phyloP scores from a whole-genome alignment of 495 filamentous ascomycete genomes.

The Aspergillus mulundensis region DNA sequence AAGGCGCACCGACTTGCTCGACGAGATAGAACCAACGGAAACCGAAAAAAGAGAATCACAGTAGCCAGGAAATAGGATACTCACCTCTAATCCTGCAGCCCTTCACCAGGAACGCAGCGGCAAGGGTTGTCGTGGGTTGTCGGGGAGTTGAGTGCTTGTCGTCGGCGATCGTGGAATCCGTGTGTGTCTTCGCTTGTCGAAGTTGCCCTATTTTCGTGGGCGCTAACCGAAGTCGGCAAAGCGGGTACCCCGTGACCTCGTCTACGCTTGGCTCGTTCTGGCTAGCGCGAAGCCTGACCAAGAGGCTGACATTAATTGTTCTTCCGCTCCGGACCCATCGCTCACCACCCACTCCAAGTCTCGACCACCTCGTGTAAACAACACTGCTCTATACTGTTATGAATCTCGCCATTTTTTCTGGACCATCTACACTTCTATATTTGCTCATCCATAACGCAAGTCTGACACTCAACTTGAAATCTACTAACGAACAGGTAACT shows the following conservation, averaged over 20 bases:
- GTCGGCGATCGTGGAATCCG: constrained; percentile 45
- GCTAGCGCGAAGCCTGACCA: not conserved
- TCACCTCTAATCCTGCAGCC: constrained; percentile 48
- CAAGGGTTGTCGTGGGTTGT: constrained; percentile 41
- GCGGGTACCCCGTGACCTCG: constrained; percentile 11
- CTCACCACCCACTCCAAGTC: not conserved
- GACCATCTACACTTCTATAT: too few species aligned
- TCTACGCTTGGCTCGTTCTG: constrained; percentile 12
- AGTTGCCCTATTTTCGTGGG: constrained; percentile 36
- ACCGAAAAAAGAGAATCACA: constrained; percentile 4
- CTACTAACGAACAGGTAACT: too few species aligned
- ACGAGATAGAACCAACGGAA: constrained; percentile 12
- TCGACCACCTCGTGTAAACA: not conserved
- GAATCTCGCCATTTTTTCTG: too few species aligned
- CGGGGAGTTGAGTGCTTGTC: constrained; percentile 39
- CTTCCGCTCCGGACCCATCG: not conserved
- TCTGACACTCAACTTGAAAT: too few species aligned
- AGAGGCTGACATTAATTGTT: not conserved
- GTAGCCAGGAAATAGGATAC: constrained; percentile 22
- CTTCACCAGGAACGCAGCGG: constrained; percentile 48
- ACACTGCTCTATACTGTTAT: too few species aligned
- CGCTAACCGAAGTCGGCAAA: constrained; percentile 18
- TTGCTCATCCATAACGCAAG: too few species aligned
- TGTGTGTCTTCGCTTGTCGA: constrained; percentile 45
- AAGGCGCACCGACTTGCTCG: constrained; percentile 13